phyloP scores from a whole-genome alignment of 1,284 basidiomycete genomes.

The Fomitiporia mediterranea region DNA sequence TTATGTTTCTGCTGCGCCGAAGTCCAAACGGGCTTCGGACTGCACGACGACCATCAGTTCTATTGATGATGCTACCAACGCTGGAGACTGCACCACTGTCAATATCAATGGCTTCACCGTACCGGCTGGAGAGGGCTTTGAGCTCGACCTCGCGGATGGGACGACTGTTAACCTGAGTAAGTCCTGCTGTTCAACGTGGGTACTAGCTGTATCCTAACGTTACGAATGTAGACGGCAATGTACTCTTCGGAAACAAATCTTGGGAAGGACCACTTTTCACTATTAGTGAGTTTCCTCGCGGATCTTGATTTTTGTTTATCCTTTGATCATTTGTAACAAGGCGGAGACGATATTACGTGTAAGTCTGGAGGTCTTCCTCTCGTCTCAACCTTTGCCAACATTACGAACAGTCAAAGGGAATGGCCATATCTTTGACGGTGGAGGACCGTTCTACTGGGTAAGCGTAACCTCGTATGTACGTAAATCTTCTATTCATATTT shows the following conservation, averaged over 20 bases:
- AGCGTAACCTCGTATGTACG: neutral
- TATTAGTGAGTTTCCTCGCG: slow-evolving; percentile 19
- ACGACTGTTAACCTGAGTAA: slow-evolving; percentile 37
- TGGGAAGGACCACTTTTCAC: slow-evolving; percentile 34
- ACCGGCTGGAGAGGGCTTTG: slow-evolving; percentile 32
- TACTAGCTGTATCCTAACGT: slow-evolving; percentile 1
- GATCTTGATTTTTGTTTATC: no score
- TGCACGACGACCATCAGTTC: slow-evolving; percentile 42
- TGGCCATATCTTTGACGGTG: slow-evolving; percentile 37
- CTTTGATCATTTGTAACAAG: slow-evolving; percentile 16
- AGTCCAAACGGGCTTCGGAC: slow-evolving; percentile 16
- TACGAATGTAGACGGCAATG: slow-evolving; percentile 28
- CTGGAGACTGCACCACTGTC: slow-evolving; percentile 43
- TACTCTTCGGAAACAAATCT: slow-evolving; percentile 31
- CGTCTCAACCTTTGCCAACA: neutral
- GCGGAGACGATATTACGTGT: slow-evolving; percentile 30
- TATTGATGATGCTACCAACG: slow-evolving; percentile 37
- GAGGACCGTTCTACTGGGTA: slow-evolving; percentile 38
- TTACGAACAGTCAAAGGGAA: slow-evolving; percentile 34
- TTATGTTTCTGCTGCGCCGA: neutral
- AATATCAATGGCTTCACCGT: slow-evolving; percentile 42
- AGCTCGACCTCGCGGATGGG: slow-evolving; percentile 26
- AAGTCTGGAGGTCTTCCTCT: slow-evolving; percentile 4
- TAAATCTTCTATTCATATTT: neutral
- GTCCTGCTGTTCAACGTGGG: slow-evolving; percentile 15